phyloP scores from a whole-genome alignment of 805 yeast genomes.

The Torulaspora microellipsoides region DNA sequence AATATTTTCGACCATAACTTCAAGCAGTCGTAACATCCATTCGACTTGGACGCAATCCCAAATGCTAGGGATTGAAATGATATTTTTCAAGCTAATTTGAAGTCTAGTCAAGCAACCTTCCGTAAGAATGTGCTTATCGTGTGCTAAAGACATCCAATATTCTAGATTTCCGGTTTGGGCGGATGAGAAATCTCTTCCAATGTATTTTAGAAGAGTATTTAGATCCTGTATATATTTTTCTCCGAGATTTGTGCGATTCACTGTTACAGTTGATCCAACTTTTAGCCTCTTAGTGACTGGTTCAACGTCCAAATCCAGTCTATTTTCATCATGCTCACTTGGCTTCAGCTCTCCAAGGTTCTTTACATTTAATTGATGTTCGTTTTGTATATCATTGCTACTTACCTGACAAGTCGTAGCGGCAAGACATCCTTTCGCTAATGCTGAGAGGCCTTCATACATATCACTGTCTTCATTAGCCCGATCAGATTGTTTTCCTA shows the following conservation, averaged over 20 bases:
- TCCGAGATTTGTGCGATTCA: slow-evolving; percentile 22
- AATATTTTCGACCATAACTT: slow-evolving; percentile 20
- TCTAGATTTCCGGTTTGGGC: slow-evolving; percentile 12
- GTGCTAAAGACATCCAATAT: slow-evolving; percentile 17
- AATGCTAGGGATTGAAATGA: slow-evolving; percentile 12
- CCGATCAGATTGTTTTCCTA: neutral
- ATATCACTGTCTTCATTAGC: slow-evolving; percentile 5
- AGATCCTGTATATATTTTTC: slow-evolving; percentile 24
- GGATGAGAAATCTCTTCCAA: slow-evolving; percentile 8
- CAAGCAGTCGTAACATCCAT: slow-evolving; percentile 15
- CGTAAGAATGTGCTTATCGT: slow-evolving; percentile 13
- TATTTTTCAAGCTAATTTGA: slow-evolving; percentile 17
- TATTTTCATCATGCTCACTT: neutral
- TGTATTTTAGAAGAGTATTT: slow-evolving; percentile 6
- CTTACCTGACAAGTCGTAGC: slow-evolving; percentile 5
- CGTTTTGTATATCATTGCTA: slow-evolving; percentile 4
- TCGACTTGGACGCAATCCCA: slow-evolving; percentile 9
- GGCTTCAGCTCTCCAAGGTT: slow-evolving; percentile 5
- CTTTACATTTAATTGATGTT: neutral
- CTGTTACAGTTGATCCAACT: slow-evolving; percentile 17
- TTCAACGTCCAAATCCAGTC: neutral
- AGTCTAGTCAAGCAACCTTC: slow-evolving; percentile 16
- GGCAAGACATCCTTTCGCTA: slow-evolving; percentile 18
- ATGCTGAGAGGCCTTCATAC: slow-evolving; percentile 22
- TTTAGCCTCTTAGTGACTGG: slow-evolving; percentile 15